Conservation (phyloP, 164 flowering plant genomes). For the Cinnamomum micranthum region DNA sequence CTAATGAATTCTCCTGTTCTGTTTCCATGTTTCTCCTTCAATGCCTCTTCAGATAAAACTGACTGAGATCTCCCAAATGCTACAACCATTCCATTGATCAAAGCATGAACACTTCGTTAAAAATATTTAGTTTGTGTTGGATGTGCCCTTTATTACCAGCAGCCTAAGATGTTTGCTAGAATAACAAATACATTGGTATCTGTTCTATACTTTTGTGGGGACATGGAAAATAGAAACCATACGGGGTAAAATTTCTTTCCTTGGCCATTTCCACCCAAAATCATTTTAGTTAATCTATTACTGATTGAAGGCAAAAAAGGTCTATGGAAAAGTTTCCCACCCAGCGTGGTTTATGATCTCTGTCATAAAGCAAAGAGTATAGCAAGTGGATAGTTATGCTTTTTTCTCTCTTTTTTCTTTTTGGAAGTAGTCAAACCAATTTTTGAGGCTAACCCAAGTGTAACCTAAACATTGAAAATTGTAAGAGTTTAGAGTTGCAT, state of each 20-base stretch:
- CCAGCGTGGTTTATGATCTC: background rate
- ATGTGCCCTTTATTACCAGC: background rate
- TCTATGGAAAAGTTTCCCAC: background rate
- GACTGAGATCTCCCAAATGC: constrained; percentile 17
- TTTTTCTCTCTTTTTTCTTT: no score
- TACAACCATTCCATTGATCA: constrained; percentile 19
- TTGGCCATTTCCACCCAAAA: no score
- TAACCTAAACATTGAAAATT: background rate
- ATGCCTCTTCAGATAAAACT: constrained; percentile 7
- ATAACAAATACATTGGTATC: background rate
- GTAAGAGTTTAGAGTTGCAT: background rate
- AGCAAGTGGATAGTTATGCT: background rate
- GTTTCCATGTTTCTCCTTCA: constrained; percentile 8
- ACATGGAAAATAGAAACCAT: no score
- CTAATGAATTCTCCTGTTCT: constrained; percentile 11
- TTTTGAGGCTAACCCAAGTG: background rate
- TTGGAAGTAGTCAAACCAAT: background rate
- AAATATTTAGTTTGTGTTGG: no score
- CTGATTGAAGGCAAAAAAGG: background rate
- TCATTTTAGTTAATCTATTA: no score
- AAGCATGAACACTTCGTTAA: background rate
- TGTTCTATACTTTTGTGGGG: no score
- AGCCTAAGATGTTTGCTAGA: background rate
- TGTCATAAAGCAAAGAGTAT: background rate
- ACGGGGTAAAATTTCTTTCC: no score